Evolutionary conservation across 129 eudicot species (phyloP).

Genomic region (Scalesia atractyloides): DNA sequence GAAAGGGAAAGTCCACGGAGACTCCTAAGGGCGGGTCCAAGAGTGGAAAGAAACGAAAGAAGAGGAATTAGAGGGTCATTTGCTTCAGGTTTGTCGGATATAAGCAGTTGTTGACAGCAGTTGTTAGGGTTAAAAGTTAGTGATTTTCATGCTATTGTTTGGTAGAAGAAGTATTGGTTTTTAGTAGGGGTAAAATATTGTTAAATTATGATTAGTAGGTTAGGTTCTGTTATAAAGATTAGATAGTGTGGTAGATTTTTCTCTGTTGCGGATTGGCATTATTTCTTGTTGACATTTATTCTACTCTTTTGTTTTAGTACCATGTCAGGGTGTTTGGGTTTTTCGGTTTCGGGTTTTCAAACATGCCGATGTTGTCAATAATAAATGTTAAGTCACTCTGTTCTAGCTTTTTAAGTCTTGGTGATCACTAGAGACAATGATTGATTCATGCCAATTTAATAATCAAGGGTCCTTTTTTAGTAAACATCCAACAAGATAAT

Average conservation of each 20-base stretch:
- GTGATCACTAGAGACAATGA: too few species aligned
- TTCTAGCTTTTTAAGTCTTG: too few species aligned
- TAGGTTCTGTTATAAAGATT: slow-evolving; percentile 39
- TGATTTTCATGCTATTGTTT: slow-evolving; percentile 29
- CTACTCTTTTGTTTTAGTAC: slow-evolving; percentile 24
- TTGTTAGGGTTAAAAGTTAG: slow-evolving; percentile 36
- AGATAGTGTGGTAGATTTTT: slow-evolving; percentile 32
- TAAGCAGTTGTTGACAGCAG: slow-evolving; percentile 32
- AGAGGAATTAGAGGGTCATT: slow-evolving; percentile 34
- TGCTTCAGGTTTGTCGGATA: slow-evolving; percentile 18
- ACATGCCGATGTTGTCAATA: background rate
- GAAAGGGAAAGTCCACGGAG: slow-evolving; percentile 46
- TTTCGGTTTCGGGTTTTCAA: slow-evolving; percentile 24
- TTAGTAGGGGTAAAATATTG: slow-evolving; percentile 22
- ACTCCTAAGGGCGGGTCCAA: slow-evolving; percentile 49
- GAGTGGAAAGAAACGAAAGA: slow-evolving; percentile 58
- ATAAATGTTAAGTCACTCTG: background rate
- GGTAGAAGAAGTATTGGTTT: slow-evolving; percentile 27
- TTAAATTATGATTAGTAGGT: slow-evolving; percentile 23
- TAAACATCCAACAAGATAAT: too few species aligned
- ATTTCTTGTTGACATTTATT: background rate
- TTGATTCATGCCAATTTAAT: too few species aligned
- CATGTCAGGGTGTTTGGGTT: slow-evolving; percentile 24
- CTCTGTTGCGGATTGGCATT: slow-evolving; percentile 13
- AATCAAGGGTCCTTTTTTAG: too few species aligned